Evolutionary conservation across 108 stramenopile genomes (phyloP).

Genomic region (Cyclostephanos tholiformis): DNA sequence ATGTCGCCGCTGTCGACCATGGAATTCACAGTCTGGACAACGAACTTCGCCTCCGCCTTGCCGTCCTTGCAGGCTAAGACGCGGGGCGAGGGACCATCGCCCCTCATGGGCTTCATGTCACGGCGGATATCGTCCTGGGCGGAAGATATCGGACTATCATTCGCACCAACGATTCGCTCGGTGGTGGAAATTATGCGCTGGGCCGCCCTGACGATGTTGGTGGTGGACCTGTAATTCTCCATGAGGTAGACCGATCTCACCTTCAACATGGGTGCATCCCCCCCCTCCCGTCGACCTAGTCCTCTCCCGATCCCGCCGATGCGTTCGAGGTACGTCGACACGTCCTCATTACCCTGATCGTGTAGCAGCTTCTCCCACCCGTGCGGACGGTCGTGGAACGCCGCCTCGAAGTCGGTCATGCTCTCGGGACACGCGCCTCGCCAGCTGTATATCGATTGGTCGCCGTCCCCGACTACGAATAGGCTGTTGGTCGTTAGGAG

Average conservation of each 20-base stretch:
- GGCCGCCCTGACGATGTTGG: conserved; percentile 82
- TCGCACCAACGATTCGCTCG: conserved; percentile 1
- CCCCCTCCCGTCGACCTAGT: too few species aligned
- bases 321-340: conserved; percentile 27
- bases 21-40: conserved; percentile 62
- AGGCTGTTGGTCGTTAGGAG: conserved; percentile 69
- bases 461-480: conserved; percentile 84
- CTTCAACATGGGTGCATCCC: conserved; percentile 14
- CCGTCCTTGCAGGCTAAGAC: conserved; percentile 73
- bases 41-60: conserved; percentile 75
- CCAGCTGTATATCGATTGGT: conserved; percentile 87
- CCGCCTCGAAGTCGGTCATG: conserved; percentile 61
- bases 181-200: conserved; percentile 72
- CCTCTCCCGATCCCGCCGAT: conserved; percentile 4
- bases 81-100: conserved; percentile 65
- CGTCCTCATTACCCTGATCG: conserved; percentile 5
- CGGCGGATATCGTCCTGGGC: conserved; percentile 54
- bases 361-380: conserved; percentile 35
- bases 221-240: conserved; percentile 84
- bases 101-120: conserved; percentile 81
- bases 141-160: conserved; percentile 9
- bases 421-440: conserved; percentile 79
- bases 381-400: conserved; percentile 50
- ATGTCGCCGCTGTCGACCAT: conserved; percentile 56
- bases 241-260: conserved; percentile 73